A percentile compares a stretch with the other conserved stretches of the same genome.
phyloP scores from a whole-genome alignment of 805 yeast genomes.

The Metschnikowia santaceciliae region DNA sequence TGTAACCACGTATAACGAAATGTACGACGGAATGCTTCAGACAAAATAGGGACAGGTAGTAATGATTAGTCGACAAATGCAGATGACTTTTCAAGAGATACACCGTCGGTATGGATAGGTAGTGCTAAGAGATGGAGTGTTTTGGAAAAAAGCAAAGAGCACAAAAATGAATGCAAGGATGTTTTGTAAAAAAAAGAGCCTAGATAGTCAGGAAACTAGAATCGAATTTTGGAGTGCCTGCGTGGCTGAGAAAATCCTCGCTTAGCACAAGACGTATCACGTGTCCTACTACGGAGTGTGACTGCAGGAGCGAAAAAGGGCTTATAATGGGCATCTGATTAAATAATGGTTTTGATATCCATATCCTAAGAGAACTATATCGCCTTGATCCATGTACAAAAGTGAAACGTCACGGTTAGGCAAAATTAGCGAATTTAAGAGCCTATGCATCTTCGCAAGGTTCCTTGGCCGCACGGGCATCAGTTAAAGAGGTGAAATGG shows the following conservation, averaged over 20 bases:
- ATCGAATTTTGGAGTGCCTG: conserved; percentile 1
- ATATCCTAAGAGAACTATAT: background rate
- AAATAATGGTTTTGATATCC: background rate
- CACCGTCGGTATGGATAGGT: background rate
- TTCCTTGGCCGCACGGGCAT: conserved; percentile 1
- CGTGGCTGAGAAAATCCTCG: conserved; percentile 5
- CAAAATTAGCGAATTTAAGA: background rate
- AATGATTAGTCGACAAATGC: background rate
- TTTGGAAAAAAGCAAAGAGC: conserved; percentile 1
- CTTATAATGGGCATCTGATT: no score
- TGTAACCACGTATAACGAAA: background rate
- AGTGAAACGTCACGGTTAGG: background rate
- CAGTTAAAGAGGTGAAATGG: background rate
- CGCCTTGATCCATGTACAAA: background rate
- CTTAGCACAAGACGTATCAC: background rate
- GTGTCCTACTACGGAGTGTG: background rate
- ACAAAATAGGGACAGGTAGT: background rate
- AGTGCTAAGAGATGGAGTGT: background rate
- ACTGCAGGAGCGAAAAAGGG: background rate
- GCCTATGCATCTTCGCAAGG: conserved; percentile 1
- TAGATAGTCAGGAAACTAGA: background rate
- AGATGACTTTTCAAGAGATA: background rate
- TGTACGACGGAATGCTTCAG: background rate
- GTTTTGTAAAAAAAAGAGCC: background rate
- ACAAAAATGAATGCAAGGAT: conserved; percentile 3